These are phyloP conservation scores for Populus hybrid DNA, from an alignment of 441 rosid species.

Conservation along the genomic window DNA sequence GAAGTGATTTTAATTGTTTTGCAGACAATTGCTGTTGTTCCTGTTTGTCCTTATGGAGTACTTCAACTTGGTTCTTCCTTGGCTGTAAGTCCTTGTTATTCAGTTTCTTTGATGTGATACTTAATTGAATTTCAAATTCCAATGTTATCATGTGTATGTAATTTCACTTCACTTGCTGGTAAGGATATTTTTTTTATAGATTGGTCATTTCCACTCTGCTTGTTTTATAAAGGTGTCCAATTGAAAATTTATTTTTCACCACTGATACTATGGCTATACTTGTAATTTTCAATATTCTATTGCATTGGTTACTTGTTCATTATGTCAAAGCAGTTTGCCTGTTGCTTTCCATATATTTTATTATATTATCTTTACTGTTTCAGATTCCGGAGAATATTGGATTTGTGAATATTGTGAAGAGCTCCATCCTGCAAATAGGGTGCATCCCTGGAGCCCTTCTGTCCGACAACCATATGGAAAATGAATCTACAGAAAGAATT, in stretches of 20 bases:
- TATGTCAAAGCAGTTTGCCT: background rate
- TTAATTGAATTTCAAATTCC: background rate
- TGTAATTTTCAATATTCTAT: background rate
- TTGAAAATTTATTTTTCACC: too few species aligned
- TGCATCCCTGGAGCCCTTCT: slow-evolving; percentile 70
- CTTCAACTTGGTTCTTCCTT: slow-evolving; percentile 83
- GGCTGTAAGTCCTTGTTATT: slow-evolving; percentile 46
- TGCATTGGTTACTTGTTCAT: slow-evolving; percentile 16
- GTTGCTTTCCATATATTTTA: slow-evolving; percentile 13
- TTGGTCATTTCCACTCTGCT: too few species aligned
- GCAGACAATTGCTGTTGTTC: slow-evolving; percentile 87
- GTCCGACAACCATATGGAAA: slow-evolving; percentile 42
- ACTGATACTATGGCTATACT: background rate
- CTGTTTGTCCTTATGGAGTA: slow-evolving; percentile 80
- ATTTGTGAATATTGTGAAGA: slow-evolving; percentile 71
- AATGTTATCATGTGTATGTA: background rate
- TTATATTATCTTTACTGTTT: slow-evolving; percentile 22
- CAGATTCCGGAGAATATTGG: slow-evolving; percentile 86
- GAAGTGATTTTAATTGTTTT: slow-evolving; percentile 15
- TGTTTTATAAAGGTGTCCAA: too few species aligned
- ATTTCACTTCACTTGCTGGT: too few species aligned
- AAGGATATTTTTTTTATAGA: too few species aligned
- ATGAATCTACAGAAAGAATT: slow-evolving; percentile 37
- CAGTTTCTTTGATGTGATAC: background rate
- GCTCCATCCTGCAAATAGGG: slow-evolving; percentile 73